A percentile compares a stretch with the other conserved stretches of the same genome.
Evolutionary conservation across 2,329 filamentous ascomycete species (phyloP).

Genomic region (Sarocladiaceae sp.): DNA sequence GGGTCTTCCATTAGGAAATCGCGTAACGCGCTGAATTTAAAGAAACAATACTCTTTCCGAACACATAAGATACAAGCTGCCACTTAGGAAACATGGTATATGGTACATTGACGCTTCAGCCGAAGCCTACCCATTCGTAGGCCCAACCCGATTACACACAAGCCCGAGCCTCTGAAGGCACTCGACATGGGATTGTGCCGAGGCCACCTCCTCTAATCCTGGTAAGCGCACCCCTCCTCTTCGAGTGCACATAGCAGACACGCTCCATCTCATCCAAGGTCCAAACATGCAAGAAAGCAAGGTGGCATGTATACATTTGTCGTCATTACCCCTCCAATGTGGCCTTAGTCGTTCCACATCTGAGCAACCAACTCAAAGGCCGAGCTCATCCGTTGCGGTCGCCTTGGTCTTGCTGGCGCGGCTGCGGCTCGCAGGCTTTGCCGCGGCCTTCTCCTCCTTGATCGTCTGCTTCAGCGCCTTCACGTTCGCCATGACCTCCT

Average conservation of each 20-base stretch:
- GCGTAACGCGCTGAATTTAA: too few relatives aligned
- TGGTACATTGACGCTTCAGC: background rate
- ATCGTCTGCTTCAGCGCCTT: conserved; percentile 19
- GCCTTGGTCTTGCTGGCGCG: background rate
- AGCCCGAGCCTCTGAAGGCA: background rate
- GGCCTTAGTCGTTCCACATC: too few relatives aligned
- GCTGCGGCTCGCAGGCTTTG: background rate
- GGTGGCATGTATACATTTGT: too few relatives aligned
- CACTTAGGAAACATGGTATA: conserved; percentile 2
- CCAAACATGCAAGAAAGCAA: background rate
- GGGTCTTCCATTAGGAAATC: too few relatives aligned
- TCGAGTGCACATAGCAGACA: too few relatives aligned
- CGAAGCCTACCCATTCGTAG: background rate
- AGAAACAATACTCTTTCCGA: too few relatives aligned
- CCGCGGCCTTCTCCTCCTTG: conserved; percentile 15
- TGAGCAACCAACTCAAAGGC: background rate
- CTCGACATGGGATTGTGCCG: too few relatives aligned
- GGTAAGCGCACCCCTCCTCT: too few relatives aligned
- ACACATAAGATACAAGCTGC: too few relatives aligned
- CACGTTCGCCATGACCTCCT: conserved; percentile 22
- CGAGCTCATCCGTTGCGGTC: conserved; percentile 3
- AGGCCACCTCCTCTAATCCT: too few relatives aligned
- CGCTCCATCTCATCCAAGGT: background rate
- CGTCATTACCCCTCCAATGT: too few relatives aligned
- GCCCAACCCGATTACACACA: background rate